Evolutionary conservation across 441 rosid species (phyloP), one percentile per base, ranked within the genome.

Genomic region (Erodium moschatum): DNA sequence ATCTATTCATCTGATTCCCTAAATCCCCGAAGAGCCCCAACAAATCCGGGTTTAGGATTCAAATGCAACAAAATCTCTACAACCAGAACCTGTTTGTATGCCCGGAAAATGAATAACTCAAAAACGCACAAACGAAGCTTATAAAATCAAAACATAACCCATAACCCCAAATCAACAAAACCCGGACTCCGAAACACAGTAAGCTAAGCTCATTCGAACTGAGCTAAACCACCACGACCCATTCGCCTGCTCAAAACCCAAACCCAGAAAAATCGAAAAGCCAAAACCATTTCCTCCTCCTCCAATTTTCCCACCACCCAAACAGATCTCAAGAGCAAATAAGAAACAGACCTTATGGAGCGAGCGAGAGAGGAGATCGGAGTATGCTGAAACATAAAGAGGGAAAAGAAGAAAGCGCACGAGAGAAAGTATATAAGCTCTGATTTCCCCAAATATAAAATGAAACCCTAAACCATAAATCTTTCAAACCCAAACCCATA

Each of bases 311-410:
- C 11, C 66, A 58, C 5, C 33, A 52, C n/a, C 56, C 69, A 58
- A 58, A 21, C 73, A 48, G 20, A 56, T n/a, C n/a, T n/a, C n/a
- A n/a, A n/a, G n/a, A n/a, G n/a, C 44, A 7, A 6, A 0, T 65
- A 40, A 42, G 19, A 20, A 61, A 31, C 35, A 1, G 3, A 58
- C 69, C 58, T 68, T 68, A 70, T 63, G n/a, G n/a, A n/a, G n/a
- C 52, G 63, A 73, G 50, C 19, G 5, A 52, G 60, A 52, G 60
- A 69, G 75, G 72, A 67, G 67, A 73, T 74, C 52, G 69, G 70
- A 64, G 15, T 75, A 66, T n/a, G n/a, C n/a, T n/a, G n/a, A n/a
- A n/a, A n/a, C n/a, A n/a, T n/a, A n/a, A n/a, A n/a, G n/a, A n/a
- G n/a, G n/a, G n/a, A n/a, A n/a, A n/a, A n/a, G n/a, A 3, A 4